A percentile compares a stretch with the other conserved stretches of the same genome.
phyloP scores from a whole-genome alignment of 2,329 filamentous ascomycete species.

The Lecanosticta acicola region DNA sequence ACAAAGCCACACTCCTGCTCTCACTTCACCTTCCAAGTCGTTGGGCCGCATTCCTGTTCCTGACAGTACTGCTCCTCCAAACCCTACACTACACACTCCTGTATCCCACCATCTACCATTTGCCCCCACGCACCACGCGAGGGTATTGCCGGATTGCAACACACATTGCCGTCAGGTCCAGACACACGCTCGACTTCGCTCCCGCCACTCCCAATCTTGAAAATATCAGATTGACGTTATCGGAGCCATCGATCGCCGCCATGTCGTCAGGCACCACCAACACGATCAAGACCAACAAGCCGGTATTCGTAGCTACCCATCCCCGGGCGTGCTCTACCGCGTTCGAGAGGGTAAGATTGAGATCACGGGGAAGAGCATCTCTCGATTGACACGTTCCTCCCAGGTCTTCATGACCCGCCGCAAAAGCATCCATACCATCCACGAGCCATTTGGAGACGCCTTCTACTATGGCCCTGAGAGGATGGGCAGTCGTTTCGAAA shows the following conservation, averaged over 20 bases:
- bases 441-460: conserved; percentile 94
- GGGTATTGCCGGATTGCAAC: not conserved
- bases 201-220: not conserved
- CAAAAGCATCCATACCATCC: conserved; percentile 73
- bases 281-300: conserved; percentile 64
- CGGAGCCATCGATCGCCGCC: not conserved
- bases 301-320: conserved; percentile 90
- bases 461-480: conserved; percentile 95
- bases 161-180: not conserved
- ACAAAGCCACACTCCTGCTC: not conserved
- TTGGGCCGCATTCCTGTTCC: not conserved
- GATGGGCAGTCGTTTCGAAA: conserved; percentile 69
- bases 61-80: not conserved
- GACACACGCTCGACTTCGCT: not conserved
- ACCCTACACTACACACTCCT: no score
- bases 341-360: conserved; percentile 73
- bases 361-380: not conserved
- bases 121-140: not conserved
- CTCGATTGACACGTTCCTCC: conserved; percentile 2
- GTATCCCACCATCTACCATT: not conserved
- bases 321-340: conserved; percentile 93
- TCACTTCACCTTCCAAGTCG: not conserved
- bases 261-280: no score
- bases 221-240: not conserved
- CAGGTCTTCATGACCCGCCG: conserved; percentile 95